These are phyloP conservation scores for Globisporangium cederbergense DNA, from an alignment of 352 stramenopile species.

Conservation along the genomic window DNA sequence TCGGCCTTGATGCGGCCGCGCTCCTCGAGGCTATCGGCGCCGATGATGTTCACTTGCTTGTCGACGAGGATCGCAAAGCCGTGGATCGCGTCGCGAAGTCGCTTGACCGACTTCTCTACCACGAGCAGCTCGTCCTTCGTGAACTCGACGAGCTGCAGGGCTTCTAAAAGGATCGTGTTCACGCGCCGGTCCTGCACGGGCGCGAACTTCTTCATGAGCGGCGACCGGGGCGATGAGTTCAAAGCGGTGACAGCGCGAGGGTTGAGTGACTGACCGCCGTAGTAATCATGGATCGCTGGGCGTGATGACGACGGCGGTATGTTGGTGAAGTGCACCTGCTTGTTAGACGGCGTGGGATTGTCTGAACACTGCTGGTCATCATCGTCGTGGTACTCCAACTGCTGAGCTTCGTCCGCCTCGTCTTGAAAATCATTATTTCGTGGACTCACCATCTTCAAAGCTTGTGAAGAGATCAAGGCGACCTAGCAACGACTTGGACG, in stretches of 20 bases:
- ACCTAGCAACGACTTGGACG: not conserved
- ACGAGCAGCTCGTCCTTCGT: constrained; percentile 49
- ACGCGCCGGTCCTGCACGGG: constrained; percentile 50
- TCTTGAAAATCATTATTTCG: not conserved
- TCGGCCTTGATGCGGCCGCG: constrained; percentile 47
- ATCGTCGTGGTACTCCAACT: not conserved
- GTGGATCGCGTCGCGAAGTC: constrained; percentile 55
- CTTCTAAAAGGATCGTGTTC: constrained; percentile 57
- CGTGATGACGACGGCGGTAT: not conserved
- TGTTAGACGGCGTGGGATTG: not conserved
- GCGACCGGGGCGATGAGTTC: constrained; percentile 24
- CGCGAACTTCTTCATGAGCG: constrained; percentile 59
- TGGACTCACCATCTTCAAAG: not conserved
- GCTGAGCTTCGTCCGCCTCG: not conserved
- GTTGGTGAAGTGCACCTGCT: constrained; percentile 12
- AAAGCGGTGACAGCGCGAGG: constrained; percentile 1
- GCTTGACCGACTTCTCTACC: constrained; percentile 56
- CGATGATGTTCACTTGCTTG: constrained; percentile 70
- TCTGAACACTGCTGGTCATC: not conserved
- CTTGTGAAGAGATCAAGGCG: not conserved
- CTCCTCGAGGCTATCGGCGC: constrained; percentile 38
- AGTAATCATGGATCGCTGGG: not conserved
- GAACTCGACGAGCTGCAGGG: constrained; percentile 61
- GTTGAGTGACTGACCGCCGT: constrained; percentile 3
- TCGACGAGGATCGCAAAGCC: constrained; percentile 71